phyloP scores from a whole-genome alignment of 2,329 filamentous ascomycete genomes.

The Bipolaris oryzae region DNA sequence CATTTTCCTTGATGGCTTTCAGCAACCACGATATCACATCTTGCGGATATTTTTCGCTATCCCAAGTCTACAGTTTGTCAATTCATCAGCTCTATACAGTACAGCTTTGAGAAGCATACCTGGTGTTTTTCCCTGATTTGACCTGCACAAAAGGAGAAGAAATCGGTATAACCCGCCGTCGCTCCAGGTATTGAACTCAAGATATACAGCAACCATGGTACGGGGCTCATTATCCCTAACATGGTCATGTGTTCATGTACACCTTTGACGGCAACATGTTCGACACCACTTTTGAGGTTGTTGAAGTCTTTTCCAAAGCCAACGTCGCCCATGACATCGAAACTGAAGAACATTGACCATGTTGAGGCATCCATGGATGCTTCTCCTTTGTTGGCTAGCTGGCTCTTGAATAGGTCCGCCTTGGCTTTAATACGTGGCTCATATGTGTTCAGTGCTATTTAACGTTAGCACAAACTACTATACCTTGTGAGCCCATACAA shows the following conservation, averaged over 20 bases:
- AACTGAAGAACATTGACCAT: constrained; percentile 38
- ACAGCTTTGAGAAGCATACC: constrained; percentile 20
- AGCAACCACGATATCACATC: constrained; percentile 52
- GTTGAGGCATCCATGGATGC: constrained; percentile 30
- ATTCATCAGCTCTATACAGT: no score
- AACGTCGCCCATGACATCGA: constrained; percentile 41
- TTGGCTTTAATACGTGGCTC: constrained; percentile 35
- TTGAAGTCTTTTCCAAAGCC: constrained; percentile 37
- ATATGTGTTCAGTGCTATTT: constrained; percentile 29
- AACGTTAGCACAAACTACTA: constrained; percentile 1
- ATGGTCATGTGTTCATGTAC: constrained; percentile 47
- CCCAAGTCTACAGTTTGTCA: constrained; percentile 21
- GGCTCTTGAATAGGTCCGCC: constrained; percentile 25
- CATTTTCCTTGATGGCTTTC: constrained; percentile 48
- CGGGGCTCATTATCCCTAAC: constrained; percentile 40
- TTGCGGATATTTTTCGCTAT: constrained; percentile 33
- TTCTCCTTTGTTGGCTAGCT: constrained; percentile 19
- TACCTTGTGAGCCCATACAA: neutral
- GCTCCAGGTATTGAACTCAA: constrained; percentile 40
- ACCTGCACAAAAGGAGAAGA: constrained; percentile 38
- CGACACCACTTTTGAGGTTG: constrained; percentile 29
- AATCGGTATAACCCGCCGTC: constrained; percentile 32
- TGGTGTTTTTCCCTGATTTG: constrained; percentile 43
- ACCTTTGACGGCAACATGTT: constrained; percentile 42
- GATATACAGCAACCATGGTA: constrained; percentile 48